Base-by-base conservation (phyloP, 1,284 basidiomycete species). In the Baeospora myosura region DNA sequence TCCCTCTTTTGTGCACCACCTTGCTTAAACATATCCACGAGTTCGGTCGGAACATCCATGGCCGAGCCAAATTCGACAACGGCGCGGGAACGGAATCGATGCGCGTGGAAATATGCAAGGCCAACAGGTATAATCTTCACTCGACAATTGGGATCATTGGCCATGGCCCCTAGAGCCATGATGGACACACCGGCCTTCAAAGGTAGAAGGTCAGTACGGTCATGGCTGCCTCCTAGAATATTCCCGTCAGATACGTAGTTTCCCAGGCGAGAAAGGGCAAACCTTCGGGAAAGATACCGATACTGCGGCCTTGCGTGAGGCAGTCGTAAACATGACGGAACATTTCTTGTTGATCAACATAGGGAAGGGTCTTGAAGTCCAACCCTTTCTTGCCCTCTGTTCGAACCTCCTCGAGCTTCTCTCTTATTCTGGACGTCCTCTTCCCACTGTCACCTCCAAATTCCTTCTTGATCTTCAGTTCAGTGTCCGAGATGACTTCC, bases 131-230 rank as follows among this genome's bases (percentile, higher is more conserved):
- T 89, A 47, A 97, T 89, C 61, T 89, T 89, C 54, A 97, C 91
- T 52, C 81, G 80, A 40, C 92, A 71, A 40, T 69, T 76, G n/a
- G 91, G 82, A 60, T 97, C 79, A 48, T 87, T 84, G 2, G 89
- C 88, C 89, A 97, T 94, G 1, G 94, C 93, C 25, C 94, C 94
- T 3, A 98, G 74, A n/a, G 94, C 92, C 93, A 98, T 97, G 52
- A 97, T 78, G 1, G 92, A 88, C 36, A 98, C 92, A 3, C 94
- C 94, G 16, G 94, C 94, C 65, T 98, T 98, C 35, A 98, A 73
- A 1, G 94, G 94, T 26, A 97, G 74, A 42, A 97, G 76, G 60
- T 97, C 93, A 12, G 89, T 94, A 29, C 94, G 83, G 64, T 98
- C 94, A 63, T 98, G 94, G 44, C 93, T 96, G 43, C 94, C 94